Percentiles rank a stretch among this genome's conserved stretches.
These are phyloP conservation scores for Entamoeba histolytica DNA, from an alignment of 208 protist species.

Conservation along the genomic window DNA sequence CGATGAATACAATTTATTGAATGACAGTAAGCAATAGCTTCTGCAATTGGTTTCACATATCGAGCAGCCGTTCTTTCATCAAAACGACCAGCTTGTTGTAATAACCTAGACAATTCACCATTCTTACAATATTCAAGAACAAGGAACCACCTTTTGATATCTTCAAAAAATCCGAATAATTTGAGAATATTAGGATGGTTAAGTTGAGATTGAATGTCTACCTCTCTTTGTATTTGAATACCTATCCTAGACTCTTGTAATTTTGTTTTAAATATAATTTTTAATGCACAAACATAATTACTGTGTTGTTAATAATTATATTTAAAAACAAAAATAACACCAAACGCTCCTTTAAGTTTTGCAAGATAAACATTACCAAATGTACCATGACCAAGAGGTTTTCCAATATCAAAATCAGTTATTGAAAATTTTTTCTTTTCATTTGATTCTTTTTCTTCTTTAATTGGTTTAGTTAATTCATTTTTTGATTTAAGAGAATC, in stretches of 20 bases:
- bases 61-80: not conserved
- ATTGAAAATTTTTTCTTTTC: too few relatives aligned
- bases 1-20: constrained; percentile 11
- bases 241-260: not conserved
- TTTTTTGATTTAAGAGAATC: too few relatives aligned
- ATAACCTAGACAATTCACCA: not conserved
- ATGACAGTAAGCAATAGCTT: not conserved
- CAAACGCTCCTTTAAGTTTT: too few relatives aligned
- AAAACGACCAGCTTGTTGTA: not conserved
- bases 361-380: constrained; percentile 2
- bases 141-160: not conserved
- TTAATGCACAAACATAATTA: constrained; percentile 7
- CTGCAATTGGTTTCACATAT: not conserved
- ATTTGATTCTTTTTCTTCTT: too few relatives aligned
- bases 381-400: not conserved
- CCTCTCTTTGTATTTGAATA: not conserved
- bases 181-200: not conserved
- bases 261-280: not conserved
- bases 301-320: too few relatives aligned
- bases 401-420: constrained; percentile 2
- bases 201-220: not conserved
- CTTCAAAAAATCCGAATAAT: constrained; percentile 5
- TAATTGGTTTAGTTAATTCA: too few relatives aligned
- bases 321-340: too few relatives aligned
- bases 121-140: not conserved